phyloP scores from a whole-genome alignment of 768 basidiomycete species.

The Suillus spraguei region DNA sequence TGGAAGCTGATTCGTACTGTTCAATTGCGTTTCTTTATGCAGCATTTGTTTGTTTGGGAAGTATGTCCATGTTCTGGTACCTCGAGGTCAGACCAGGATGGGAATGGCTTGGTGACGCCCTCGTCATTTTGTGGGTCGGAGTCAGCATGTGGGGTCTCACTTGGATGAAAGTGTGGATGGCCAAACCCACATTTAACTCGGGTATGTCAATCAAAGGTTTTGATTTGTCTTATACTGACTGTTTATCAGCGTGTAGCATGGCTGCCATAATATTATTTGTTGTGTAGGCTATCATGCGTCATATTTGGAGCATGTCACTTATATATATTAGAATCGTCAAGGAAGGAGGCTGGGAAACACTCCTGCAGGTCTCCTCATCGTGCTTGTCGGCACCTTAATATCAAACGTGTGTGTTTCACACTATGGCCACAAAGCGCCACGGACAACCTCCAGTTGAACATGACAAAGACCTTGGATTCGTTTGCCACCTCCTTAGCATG shows the following conservation, averaged over 20 bases:
- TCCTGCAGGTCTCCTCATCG: constrained; percentile 79
- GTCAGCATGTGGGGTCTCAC: constrained; percentile 79
- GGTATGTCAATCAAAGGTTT: constrained; percentile 43
- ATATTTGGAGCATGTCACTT: constrained; percentile 2
- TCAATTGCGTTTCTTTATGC: constrained; percentile 70
- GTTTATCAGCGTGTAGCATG: constrained; percentile 74
- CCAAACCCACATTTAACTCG: constrained; percentile 87
- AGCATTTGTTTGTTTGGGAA: constrained; percentile 69
- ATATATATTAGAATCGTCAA: constrained; percentile 67
- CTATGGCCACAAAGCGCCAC: constrained; percentile 90
- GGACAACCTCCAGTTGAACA: constrained; percentile 77
- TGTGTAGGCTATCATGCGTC: constrained; percentile 50
- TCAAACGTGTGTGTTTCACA: constrained; percentile 85
- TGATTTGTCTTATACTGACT: neutral
- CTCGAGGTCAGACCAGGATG: constrained; percentile 70
- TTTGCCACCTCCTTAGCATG: constrained; percentile 86
- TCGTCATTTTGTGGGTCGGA: constrained; percentile 84
- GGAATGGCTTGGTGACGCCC: constrained; percentile 72
- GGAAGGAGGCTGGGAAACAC: constrained; percentile 80
- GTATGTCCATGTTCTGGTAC: constrained; percentile 81
- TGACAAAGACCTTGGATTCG: constrained; percentile 84
- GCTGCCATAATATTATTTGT: constrained; percentile 81
- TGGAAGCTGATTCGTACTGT: constrained; percentile 88
- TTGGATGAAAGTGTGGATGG: constrained; percentile 93
- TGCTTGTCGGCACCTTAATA: constrained; percentile 71